A percentile compares a stretch with the other conserved stretches of the same genome.
phyloP scores from a whole-genome alignment of 306 rosid genomes.

The Prunus davidiana region DNA sequence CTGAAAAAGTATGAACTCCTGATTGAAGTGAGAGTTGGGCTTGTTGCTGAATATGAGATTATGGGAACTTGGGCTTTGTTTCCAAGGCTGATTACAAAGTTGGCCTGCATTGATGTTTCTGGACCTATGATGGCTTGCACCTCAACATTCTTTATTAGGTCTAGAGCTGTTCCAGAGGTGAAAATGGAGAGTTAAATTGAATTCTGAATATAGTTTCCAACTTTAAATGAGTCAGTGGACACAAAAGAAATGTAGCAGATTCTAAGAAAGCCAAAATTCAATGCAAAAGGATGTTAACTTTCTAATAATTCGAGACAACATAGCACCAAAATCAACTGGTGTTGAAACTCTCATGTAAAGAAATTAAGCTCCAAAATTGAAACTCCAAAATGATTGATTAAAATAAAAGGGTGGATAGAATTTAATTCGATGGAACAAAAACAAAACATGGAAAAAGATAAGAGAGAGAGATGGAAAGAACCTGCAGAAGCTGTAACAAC shows the following conservation, averaged over 20 bases:
- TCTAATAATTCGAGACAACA: too few relatives aligned
- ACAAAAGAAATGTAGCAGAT: neutral
- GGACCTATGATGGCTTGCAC: constrained; percentile 51
- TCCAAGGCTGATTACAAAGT: constrained; percentile 46
- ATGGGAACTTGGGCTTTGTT: constrained; percentile 49
- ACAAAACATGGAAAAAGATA: neutral
- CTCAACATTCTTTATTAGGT: constrained; percentile 23
- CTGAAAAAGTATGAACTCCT: constrained; percentile 46
- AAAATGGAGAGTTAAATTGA: neutral
- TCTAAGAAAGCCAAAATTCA: too few relatives aligned
- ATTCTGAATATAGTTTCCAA: neutral
- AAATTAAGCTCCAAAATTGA: too few relatives aligned
- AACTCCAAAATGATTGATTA: too few relatives aligned
- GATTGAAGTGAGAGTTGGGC: constrained; percentile 42
- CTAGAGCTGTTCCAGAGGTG: neutral
- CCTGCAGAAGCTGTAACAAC: constrained; percentile 21
- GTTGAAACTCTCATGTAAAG: too few relatives aligned
- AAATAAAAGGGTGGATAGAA: neutral
- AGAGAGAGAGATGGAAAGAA: neutral
- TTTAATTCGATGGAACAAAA: neutral
- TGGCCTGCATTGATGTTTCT: constrained; percentile 41
- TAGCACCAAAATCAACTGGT: too few relatives aligned
- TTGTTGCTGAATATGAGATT: constrained; percentile 50
- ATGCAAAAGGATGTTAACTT: too few relatives aligned
- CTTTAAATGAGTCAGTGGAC: neutral